Evolutionary conservation across 2,329 filamentous ascomycete genomes (phyloP).

Genomic region (Monilinia vaccinii-corymbosi): DNA sequence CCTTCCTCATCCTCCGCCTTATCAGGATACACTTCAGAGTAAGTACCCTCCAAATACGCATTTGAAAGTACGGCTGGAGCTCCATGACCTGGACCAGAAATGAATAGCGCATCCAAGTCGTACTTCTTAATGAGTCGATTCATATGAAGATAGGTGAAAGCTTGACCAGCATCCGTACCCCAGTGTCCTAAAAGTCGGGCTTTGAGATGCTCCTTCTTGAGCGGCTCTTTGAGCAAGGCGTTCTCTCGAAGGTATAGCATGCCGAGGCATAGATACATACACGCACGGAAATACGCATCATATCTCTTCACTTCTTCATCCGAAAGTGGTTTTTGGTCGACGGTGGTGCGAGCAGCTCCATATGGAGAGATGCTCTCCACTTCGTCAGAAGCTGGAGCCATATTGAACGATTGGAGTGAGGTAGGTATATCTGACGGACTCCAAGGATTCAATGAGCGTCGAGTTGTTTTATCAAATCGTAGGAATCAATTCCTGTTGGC

Average conservation of each 20-base stretch:
- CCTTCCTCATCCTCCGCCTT: conserved; percentile 61
- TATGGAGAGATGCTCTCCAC: conserved; percentile 52
- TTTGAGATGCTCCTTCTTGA: conserved; percentile 62
- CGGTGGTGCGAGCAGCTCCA: conserved; percentile 55
- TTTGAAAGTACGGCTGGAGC: conserved; percentile 69
- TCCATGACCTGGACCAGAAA: conserved; percentile 70
- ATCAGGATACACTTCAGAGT: conserved; percentile 68
- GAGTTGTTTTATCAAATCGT: not conserved
- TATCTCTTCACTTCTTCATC: conserved; percentile 58
- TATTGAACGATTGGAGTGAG: conserved; percentile 1
- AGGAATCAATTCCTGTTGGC: not conserved
- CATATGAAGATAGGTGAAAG: conserved; percentile 75
- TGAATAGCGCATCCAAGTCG: conserved; percentile 60
- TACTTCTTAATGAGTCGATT: conserved; percentile 77
- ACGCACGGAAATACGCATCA: conserved; percentile 66
- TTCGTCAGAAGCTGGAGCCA: conserved; percentile 23
- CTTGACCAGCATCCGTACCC: conserved; percentile 71
- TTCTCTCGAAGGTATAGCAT: conserved; percentile 76
- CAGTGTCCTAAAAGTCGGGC: conserved; percentile 67
- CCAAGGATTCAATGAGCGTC: not conserved
- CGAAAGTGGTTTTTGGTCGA: conserved; percentile 52
- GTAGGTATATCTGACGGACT: not conserved
- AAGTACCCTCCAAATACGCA: conserved; percentile 68
- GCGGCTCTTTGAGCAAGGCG: conserved; percentile 59
- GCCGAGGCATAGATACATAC: conserved; percentile 64